Conservation (phyloP, 345 rosid species). For the Syzygium oleosum region DNA sequence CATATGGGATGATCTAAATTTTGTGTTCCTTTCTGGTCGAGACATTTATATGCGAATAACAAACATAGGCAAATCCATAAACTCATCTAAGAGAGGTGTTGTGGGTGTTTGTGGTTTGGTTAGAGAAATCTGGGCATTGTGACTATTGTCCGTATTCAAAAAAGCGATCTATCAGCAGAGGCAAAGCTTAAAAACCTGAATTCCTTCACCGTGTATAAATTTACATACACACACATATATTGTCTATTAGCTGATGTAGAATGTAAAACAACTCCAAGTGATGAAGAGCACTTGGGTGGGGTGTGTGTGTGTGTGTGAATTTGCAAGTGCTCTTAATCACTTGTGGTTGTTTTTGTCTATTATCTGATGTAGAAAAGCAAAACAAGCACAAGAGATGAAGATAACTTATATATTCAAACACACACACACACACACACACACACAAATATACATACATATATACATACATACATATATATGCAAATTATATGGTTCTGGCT, state of each 20-base stretch:
- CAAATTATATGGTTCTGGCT: background rate
- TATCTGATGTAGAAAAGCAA: too few relatives aligned
- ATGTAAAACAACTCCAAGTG: too few relatives aligned
- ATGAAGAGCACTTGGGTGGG: too few relatives aligned
- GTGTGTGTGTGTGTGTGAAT: too few relatives aligned
- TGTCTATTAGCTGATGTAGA: too few relatives aligned
- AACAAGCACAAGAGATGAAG: too few relatives aligned
- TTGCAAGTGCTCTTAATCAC: too few relatives aligned
- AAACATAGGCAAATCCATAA: background rate
- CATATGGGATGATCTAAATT: background rate
- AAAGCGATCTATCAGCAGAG: background rate
- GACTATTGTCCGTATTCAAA: background rate
- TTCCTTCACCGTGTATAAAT: background rate
- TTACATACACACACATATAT: too few relatives aligned
- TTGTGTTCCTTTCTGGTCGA: background rate
- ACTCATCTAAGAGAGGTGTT: too few relatives aligned
- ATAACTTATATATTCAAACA: too few relatives aligned
- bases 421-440: background rate
- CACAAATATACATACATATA: accelerated
- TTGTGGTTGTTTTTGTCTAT: too few relatives aligned
- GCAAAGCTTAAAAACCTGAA: background rate
- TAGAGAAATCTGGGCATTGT: background rate
- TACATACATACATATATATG: too few relatives aligned
- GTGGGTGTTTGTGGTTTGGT: background rate
- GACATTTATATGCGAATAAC: background rate